Conservation (phyloP, 2,329 filamentous ascomycete genomes). For the Magnaporthales sp. region DNA sequence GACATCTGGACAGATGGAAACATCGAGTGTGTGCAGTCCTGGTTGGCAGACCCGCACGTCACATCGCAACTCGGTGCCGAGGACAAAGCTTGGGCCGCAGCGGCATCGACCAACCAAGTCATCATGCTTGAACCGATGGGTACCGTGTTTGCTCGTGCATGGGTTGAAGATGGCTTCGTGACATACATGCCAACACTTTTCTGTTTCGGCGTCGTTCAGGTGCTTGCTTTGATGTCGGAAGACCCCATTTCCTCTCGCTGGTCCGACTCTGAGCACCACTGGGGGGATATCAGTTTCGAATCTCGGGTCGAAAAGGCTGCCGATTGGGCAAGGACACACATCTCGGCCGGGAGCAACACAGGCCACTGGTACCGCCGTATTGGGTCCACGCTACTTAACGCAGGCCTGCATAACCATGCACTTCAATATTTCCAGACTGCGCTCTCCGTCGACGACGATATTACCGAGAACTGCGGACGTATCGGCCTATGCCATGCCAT, state of each 20-base stretch:
- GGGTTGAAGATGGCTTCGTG: conserved; percentile 4
- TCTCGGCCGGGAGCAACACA: background rate
- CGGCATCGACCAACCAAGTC: background rate
- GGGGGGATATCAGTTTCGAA: background rate
- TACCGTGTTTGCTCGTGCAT: background rate
- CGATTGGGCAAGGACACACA: background rate
- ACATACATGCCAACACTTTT: conserved; percentile 6
- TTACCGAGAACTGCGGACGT: conserved; percentile 53
- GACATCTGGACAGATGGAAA: conserved; percentile 7
- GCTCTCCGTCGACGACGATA: conserved; percentile 36
- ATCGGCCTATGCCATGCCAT: conserved; percentile 24
- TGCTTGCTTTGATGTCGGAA: conserved; percentile 1
- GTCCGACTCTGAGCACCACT: conserved; percentile 4
- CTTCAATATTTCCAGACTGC: conserved; percentile 4
- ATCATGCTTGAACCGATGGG: conserved; percentile 3
- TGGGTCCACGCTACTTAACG: conserved; percentile 3
- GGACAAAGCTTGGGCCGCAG: conserved; percentile 2
- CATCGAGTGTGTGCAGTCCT: conserved; percentile 1
- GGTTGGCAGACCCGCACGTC: background rate
- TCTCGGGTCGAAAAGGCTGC: background rate
- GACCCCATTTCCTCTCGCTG: background rate
- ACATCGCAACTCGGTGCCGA: background rate
- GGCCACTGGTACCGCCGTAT: conserved; percentile 6
- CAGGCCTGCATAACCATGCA: conserved; percentile 3
- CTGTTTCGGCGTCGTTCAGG: conserved; percentile 6